Evolutionary conservation across 768 basidiomycete species (phyloP), one percentile per base, ranked within the genome.

Genomic region (Amanita inopinata): DNA sequence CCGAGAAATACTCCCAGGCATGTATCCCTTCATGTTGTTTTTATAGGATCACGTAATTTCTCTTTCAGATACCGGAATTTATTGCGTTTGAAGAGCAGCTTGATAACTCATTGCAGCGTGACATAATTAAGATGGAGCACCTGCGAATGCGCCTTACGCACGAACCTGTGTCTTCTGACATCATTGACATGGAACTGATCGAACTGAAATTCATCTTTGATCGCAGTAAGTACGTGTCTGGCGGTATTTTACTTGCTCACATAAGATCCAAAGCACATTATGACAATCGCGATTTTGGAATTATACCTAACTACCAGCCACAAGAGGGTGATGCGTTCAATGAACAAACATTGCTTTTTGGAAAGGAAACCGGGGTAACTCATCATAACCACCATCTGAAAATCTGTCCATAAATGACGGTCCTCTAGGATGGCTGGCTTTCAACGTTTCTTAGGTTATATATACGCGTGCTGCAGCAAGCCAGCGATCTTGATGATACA

Each of bases 271-370:
- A n/a, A n/a, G 81, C 67, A 43, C 84, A 91, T 49, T 70, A 80
- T 43, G 91, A 94, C 59, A 93, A 94, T 58, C 82, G 91, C 5
- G 91, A 94, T 61, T 81, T 83, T 51, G 67, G 70, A 28, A 78
- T 91, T 35, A 61, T 93, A 18, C 76, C 83, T 5, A 80, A 80
- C 56, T 85, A 87, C 51, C 90, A 93, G 52, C 84, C 86, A 0
- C 63, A 55, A 31, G 59, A 56, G 25, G 64, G 62, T 15, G 55
- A 65, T 7, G 61, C 71, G 4, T 70, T 90, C 43, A 70, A 80
- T 49, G 64, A 77, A 38, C 85, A 88, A 54, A 88, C 82, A 0
- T 58, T 74, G 14, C 60, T 89, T 6, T 78, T 89, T 38, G 73
- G 66, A 12, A 77, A 71, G 39, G 63, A 65, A 17, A 74, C 79